Base-by-base conservation (phyloP, 2,329 filamentous ascomycete species). In the Penicillium sp. region DNA sequence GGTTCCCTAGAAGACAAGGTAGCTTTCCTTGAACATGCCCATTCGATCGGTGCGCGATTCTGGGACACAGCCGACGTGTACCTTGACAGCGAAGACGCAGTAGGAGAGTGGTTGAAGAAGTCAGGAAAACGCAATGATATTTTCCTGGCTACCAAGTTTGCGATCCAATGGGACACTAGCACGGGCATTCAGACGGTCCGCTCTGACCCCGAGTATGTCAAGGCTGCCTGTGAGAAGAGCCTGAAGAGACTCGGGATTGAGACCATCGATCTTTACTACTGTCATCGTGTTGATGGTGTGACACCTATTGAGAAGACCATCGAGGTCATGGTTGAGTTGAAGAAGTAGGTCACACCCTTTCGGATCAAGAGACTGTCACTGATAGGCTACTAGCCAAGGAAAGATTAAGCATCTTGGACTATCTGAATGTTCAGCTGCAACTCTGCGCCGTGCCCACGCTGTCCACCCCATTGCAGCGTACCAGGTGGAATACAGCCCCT, bases 341-440 rank as follows among this genome's bases (percentile, higher is more conserved):
- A 77, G 63, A 65, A 62, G 68, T 69, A 60, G 15, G 61, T 54
- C 8, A 16, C 4, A 25, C 16, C 29, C 35, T 18, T 32, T n/a
- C 15, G n/a, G 21, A 12, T 32, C 2, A 10, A 21, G n/a, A 25
- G 9, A 5, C 23, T 23, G 9, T 18, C 8, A 12, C 39, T 46
- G 7, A 52, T 32, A 8, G 7, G 16, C 12, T 12, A 21, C 16
- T 16, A 69, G 67, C 5, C 60, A 73, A 42, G 80, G 80, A 35
- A 83, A 83, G 54, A 75, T 82, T 59, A 72, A 69, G 29, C 63
- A 79, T 62, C 67, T 82, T 27, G 78, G 79, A 9, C 62, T 82
- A 4, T 77, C 71, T 5, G 75, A 76, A 55, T 72, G 76, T 50
- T 74, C 72, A 12, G 73, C 75, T 16, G 62, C 65, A 6, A 79